Percentiles rank a stretch among this genome's conserved stretches.
phyloP scores from a whole-genome alignment of 352 stramenopile genomes.

The Salisapilia sapeloensis region DNA sequence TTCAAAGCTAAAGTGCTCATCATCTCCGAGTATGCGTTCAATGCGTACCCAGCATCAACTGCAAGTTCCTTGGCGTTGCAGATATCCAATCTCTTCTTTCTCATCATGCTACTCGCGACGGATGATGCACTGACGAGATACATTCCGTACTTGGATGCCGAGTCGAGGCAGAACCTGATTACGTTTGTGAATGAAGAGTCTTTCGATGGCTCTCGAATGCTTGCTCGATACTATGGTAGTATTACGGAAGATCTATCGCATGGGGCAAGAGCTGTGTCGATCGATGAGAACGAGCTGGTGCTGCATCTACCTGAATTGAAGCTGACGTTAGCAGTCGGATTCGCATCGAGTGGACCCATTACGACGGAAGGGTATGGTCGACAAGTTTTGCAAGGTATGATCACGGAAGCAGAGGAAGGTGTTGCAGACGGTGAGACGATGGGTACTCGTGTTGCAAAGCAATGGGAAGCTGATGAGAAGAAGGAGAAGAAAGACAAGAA shows the following conservation, averaged over 20 bases:
- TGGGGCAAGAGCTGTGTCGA: slow-evolving; percentile 37
- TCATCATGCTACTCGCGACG: slow-evolving; percentile 61
- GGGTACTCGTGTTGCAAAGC: too few species aligned
- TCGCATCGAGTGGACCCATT: slow-evolving; percentile 53
- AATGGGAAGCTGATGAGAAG: slow-evolving; percentile 54
- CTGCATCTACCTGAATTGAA: slow-evolving; percentile 67
- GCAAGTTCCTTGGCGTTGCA: slow-evolving; percentile 86
- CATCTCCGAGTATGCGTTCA: slow-evolving; percentile 86
- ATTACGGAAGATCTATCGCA: slow-evolving; percentile 58
- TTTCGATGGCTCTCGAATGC: slow-evolving; percentile 55
- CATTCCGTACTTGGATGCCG: slow-evolving; percentile 63
- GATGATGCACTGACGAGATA: slow-evolving; percentile 43
- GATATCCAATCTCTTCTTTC: slow-evolving; percentile 75
- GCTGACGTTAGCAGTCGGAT: slow-evolving; percentile 69
- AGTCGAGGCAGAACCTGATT: slow-evolving; percentile 44
- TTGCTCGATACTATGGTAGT: slow-evolving; percentile 73
- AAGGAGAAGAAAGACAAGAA: slow-evolving; percentile 27
- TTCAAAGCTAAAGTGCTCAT: slow-evolving; percentile 74
- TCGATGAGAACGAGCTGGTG: slow-evolving; percentile 69
- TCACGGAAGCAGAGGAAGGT: slow-evolving; percentile 35
- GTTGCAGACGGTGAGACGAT: slow-evolving; percentile 53
- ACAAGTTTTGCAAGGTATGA: slow-evolving; percentile 48
- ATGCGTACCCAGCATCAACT: slow-evolving; percentile 89
- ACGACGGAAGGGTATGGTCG: slow-evolving; percentile 55
- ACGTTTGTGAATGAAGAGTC: slow-evolving; percentile 57